phyloP scores from a whole-genome alignment of 2,329 filamentous ascomycete species.

The Pseudogymnoascus verrucosus region DNA sequence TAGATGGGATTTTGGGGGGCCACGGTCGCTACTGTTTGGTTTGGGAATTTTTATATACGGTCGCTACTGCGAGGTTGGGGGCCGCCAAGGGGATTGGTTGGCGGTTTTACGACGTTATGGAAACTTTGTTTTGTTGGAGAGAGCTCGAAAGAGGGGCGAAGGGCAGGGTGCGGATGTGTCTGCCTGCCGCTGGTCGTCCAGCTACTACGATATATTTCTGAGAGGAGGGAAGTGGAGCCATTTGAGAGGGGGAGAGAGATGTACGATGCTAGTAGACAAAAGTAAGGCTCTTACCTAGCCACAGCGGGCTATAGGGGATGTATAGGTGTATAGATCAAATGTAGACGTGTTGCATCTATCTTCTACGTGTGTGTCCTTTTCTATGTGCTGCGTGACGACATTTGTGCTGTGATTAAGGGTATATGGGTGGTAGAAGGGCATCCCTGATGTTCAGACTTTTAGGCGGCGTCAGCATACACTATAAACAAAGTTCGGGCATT shows the following conservation, averaged over 20 bases:
- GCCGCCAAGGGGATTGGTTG: not conserved
- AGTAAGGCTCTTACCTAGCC: not conserved
- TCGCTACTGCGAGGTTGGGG: not conserved
- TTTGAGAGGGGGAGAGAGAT: not conserved
- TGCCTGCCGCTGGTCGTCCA: not conserved
- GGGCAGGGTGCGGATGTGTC: not conserved
- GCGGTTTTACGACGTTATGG: not conserved
- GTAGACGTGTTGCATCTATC: not conserved
- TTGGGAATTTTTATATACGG: not conserved
- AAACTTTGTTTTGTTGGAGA: not conserved
- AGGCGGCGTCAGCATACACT: not conserved
- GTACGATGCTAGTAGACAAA: slow-evolving; percentile 5
- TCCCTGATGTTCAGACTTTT: not conserved
- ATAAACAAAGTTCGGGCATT: not conserved
- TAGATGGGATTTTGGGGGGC: not conserved
- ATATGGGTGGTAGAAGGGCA: not conserved
- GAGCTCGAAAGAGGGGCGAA: not conserved
- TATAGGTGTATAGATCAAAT: not conserved
- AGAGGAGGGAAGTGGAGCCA: not conserved
- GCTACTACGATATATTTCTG: not conserved
- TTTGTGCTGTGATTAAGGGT: not conserved
- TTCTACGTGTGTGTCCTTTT: not conserved
- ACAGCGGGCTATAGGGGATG: not conserved
- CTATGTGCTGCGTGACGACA: not conserved
- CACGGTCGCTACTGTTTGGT: not conserved